Evolutionary conservation across 202 grass and related monocot genomes (phyloP).

Genomic region (Zoysia matrella): DNA sequence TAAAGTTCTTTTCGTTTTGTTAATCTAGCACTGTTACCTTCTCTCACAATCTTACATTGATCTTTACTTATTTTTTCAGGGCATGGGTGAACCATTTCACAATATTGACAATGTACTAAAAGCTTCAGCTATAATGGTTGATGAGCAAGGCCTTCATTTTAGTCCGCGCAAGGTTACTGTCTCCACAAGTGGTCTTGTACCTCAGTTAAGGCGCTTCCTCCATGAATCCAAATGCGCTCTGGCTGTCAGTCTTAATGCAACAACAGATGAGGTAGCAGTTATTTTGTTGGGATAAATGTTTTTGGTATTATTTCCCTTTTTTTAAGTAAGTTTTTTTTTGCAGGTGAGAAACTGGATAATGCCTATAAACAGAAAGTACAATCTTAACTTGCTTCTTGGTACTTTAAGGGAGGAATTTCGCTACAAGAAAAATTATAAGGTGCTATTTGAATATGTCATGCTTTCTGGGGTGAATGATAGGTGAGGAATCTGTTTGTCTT

Average conservation of each 20-base stretch:
- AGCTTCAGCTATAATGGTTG: conserved; percentile 84
- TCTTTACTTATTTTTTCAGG: not conserved
- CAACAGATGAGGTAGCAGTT: not conserved
- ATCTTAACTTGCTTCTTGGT: conserved; percentile 79
- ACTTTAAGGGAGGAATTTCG: conserved; percentile 77
- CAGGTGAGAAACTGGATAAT: conserved; percentile 99
- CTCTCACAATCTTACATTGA: not conserved
- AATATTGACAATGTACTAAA: conserved; percentile 92
- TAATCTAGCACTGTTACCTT: not conserved
- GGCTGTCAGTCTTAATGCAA: conserved; percentile 91
- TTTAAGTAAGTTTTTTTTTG: conserved; percentile 13
- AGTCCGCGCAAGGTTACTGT: not conserved
- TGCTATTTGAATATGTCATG: conserved; percentile 97
- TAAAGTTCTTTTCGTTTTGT: conserved; percentile 5
- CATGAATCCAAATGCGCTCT: conserved; percentile 78
- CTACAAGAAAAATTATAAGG: conserved; percentile 63
- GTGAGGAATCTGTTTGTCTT: conserved; percentile 42
- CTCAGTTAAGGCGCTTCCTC: conserved; percentile 88
- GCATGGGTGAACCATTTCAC: conserved; percentile 85
- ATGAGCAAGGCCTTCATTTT: conserved; percentile 38
- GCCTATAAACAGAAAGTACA: conserved; percentile 96
- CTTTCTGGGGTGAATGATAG: conserved; percentile 96
- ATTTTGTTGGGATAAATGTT: conserved; percentile 6
- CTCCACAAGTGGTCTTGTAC: conserved; percentile 94
- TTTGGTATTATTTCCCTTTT: too few relatives aligned